phyloP scores from a whole-genome alignment of 106 monocot species.

The Alisma plantagoaquatica region DNA sequence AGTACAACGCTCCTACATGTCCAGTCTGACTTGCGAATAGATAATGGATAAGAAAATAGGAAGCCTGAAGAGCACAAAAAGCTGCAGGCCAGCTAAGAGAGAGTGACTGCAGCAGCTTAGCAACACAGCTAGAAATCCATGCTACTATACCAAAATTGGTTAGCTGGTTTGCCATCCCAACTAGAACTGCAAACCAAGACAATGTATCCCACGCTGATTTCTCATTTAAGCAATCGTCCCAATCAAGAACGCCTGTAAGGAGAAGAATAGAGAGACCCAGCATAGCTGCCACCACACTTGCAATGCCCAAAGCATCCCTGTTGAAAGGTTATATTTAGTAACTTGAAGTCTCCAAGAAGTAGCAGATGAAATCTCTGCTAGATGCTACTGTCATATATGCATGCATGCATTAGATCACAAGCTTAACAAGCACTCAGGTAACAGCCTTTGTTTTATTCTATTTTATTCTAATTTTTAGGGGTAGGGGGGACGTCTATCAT shows the following conservation, averaged over 20 bases:
- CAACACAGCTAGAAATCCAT: conserved; percentile 91
- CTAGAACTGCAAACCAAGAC: conserved; percentile 95
- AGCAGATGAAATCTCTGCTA: too few relatives aligned
- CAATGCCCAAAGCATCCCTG: conserved; percentile 62
- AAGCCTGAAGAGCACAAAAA: conserved; percentile 67
- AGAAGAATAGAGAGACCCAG: conserved; percentile 87
- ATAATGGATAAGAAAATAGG: conserved; percentile 93
- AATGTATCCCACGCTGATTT: conserved; percentile 98
- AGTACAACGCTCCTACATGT: conserved; percentile 95
- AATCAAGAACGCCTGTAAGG: conserved; percentile 75
- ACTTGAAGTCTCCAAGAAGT: too few relatives aligned
- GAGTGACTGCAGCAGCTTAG: conserved; percentile 63
- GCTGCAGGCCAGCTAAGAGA: conserved; percentile 94
- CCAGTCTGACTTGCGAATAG: conserved; percentile 98
- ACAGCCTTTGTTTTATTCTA: too few relatives aligned
- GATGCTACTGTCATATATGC: too few relatives aligned
- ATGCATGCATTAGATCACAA: too few relatives aligned
- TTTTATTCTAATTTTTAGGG: too few relatives aligned
- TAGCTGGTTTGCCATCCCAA: conserved; percentile 93
- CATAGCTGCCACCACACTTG: conserved; percentile 96
- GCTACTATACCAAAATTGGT: conserved; percentile 72
- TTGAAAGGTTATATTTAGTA: too few relatives aligned
- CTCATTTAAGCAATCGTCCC: conserved; percentile 94
- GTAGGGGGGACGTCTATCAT: too few relatives aligned
- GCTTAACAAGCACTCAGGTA: too few relatives aligned